phyloP scores from a whole-genome alignment of 176 grass and related monocot genomes.

The Oropetium thomaeum region DNA sequence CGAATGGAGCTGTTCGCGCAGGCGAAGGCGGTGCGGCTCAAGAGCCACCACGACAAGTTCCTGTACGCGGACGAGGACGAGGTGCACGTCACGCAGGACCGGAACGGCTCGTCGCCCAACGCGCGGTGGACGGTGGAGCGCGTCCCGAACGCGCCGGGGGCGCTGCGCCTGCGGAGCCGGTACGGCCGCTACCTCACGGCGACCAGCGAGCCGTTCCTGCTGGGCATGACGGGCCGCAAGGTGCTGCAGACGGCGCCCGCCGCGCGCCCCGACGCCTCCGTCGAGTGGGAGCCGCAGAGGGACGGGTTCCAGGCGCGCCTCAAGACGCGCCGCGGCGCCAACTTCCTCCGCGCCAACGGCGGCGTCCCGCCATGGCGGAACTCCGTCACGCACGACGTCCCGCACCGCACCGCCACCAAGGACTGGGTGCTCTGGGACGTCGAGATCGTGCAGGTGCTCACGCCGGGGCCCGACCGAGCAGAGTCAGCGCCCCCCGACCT shows the following conservation, averaged over 20 bases:
- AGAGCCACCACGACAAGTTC: constrained; percentile 90
- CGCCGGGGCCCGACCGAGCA: constrained; percentile 16
- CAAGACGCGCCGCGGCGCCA: constrained; percentile 43
- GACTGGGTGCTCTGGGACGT: constrained; percentile 98
- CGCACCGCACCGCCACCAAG: constrained; percentile 60
- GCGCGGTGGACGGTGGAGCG: constrained; percentile 73
- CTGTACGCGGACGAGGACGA: constrained; percentile 90
- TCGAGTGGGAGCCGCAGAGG: constrained; percentile 67
- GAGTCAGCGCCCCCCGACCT: not conserved
- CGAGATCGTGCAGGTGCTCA: constrained; percentile 65
- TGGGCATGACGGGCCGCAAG: constrained; percentile 74
- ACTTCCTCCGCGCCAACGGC: constrained; percentile 71
- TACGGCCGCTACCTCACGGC: constrained; percentile 88
- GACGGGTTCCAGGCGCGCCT: constrained; percentile 78
- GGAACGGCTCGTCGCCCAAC: constrained; percentile 45
- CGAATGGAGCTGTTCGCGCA: constrained; percentile 68
- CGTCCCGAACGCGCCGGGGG: constrained; percentile 3
- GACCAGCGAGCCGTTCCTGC: constrained; percentile 61
- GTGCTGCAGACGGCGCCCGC: constrained; percentile 49
- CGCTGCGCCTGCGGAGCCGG: constrained; percentile 47
- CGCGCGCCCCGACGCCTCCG: constrained; percentile 47
- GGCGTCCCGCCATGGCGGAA: constrained; percentile 79
- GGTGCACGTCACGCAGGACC: constrained; percentile 67
- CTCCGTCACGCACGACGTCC: constrained; percentile 83
- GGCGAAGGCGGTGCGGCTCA: constrained; percentile 77